Conservation (phyloP, 2,329 filamentous ascomycete genomes). For the Didymella arachidicola region DNA sequence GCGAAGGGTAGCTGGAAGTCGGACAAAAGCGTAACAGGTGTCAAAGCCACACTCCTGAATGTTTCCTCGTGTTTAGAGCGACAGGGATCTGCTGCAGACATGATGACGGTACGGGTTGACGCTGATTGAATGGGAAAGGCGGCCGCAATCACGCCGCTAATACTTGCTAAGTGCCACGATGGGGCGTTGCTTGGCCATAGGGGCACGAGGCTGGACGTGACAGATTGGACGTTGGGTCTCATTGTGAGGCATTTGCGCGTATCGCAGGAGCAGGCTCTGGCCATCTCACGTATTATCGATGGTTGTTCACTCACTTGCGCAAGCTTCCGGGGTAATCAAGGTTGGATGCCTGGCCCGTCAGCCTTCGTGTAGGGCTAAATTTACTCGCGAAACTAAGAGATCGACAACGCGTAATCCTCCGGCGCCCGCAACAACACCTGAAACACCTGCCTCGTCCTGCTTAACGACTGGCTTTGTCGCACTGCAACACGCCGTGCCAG, state of each 20-base stretch:
- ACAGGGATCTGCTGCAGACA: slow-evolving; percentile 20
- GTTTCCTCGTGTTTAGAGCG: slow-evolving; percentile 17
- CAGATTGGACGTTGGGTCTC: neutral
- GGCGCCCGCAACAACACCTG: slow-evolving; percentile 6
- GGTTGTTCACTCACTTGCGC: neutral
- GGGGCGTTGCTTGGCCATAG: slow-evolving; percentile 8
- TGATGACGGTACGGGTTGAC: slow-evolving; percentile 14
- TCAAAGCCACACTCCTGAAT: slow-evolving; percentile 23
- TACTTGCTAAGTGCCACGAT: slow-evolving; percentile 4
- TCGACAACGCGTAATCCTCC: slow-evolving; percentile 20
- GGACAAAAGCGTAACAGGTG: slow-evolving; percentile 15
- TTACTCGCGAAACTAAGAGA: slow-evolving; percentile 9
- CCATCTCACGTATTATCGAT: neutral
- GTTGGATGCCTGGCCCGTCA: slow-evolving; percentile 10
- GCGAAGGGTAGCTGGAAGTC: slow-evolving; percentile 19
- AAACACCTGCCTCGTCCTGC: slow-evolving; percentile 14
- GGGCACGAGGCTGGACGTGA: neutral
- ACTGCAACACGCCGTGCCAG: slow-evolving; percentile 8
- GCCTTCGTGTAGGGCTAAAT: slow-evolving; percentile 23
- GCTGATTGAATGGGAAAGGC: slow-evolving; percentile 17
- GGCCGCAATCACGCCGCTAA: slow-evolving; percentile 21
- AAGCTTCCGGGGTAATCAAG: slow-evolving; percentile 1
- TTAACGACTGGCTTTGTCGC: slow-evolving; percentile 8
- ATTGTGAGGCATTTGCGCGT: neutral
- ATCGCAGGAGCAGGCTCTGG: neutral